Evolutionary conservation across 495 filamentous ascomycete species (phyloP).

Genomic region (Daldinia caldariorum): DNA sequence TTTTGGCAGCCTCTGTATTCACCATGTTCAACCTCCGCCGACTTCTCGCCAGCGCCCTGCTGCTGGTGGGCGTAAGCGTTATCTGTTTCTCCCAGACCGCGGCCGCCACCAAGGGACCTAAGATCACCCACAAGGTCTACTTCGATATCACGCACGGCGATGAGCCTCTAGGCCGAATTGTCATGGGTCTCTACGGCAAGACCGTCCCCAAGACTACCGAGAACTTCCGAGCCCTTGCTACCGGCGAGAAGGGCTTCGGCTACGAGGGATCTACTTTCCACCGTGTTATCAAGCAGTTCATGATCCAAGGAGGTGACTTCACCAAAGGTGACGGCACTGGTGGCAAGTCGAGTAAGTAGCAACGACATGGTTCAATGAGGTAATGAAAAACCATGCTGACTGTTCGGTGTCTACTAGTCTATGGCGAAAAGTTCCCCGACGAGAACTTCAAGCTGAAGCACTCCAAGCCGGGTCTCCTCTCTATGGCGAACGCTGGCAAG

Average conservation of each 20-base stretch:
- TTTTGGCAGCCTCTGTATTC: conserved; percentile 15
- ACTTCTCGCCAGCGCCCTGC: conserved; percentile 71
- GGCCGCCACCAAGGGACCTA: conserved; percentile 85
- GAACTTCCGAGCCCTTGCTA: conserved; percentile 97
- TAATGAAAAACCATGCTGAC: conserved; percentile 22
- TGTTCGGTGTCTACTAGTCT: conserved; percentile 62
- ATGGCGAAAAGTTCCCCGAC: conserved; percentile 92
- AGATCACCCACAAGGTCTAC: conserved; percentile 97
- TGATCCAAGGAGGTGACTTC: conserved; percentile 99
- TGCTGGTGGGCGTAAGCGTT: conserved; percentile 77
- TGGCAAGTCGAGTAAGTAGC: conserved; percentile 81
- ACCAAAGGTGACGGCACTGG: conserved; percentile 95
- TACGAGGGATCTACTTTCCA: conserved; percentile 97
- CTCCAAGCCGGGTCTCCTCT: conserved; percentile 68
- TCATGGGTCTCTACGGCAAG: conserved; percentile 96
- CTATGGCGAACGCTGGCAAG: conserved; percentile 97
- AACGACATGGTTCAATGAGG: neutral
- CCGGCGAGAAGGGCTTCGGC: conserved; percentile 96
- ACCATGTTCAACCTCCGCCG: conserved; percentile 67
- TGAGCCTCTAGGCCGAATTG: conserved; percentile 82
- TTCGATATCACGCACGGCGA: conserved; percentile 96
- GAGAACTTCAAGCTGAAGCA: conserved; percentile 99
- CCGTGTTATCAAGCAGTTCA: conserved; percentile 98
- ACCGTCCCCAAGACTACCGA: conserved; percentile 97
- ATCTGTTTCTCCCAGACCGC: conserved; percentile 76